phyloP scores from a whole-genome alignment of 805 yeast species.

The Citeromyces nyonsensis region DNA sequence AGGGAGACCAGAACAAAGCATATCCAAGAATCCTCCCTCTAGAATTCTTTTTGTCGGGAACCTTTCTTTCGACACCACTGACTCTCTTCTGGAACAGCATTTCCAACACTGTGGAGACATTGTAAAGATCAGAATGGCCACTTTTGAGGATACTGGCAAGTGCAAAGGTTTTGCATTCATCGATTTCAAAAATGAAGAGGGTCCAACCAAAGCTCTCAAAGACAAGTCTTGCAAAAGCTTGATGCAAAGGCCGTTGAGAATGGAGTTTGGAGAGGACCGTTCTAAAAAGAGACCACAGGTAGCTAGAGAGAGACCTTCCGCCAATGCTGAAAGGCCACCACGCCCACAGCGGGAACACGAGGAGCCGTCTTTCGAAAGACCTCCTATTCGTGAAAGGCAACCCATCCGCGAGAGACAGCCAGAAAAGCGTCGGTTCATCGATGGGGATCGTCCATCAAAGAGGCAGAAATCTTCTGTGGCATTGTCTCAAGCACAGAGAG shows the following conservation, averaged over 20 bases:
- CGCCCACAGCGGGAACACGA: slow-evolving; percentile 1
- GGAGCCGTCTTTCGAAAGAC: slow-evolving; percentile 2
- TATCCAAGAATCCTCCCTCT: slow-evolving; percentile 74
- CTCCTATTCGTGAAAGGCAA: neutral
- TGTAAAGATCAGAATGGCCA: slow-evolving; percentile 78
- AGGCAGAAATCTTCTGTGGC: slow-evolving; percentile 72
- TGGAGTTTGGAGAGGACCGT: slow-evolving; percentile 94
- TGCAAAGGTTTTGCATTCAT: slow-evolving; percentile 94
- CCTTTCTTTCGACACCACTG: slow-evolving; percentile 81
- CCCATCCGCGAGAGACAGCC: neutral
- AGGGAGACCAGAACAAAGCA: slow-evolving; percentile 61
- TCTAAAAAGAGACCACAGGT: slow-evolving; percentile 50
- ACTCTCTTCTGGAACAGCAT: slow-evolving; percentile 61
- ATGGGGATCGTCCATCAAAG: slow-evolving; percentile 1
- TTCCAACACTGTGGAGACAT: slow-evolving; percentile 91
- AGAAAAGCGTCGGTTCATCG: slow-evolving; percentile 1
- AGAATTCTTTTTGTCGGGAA: slow-evolving; percentile 87
- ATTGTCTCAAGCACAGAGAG: slow-evolving; percentile 78
- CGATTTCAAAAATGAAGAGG: slow-evolving; percentile 68
- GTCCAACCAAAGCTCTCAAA: slow-evolving; percentile 71
- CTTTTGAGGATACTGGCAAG: slow-evolving; percentile 92
- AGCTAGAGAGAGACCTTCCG: slow-evolving; percentile 11
- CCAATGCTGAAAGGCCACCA: slow-evolving; percentile 4
- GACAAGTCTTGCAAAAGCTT: slow-evolving; percentile 53
- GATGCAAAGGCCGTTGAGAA: slow-evolving; percentile 60